Evolutionary conservation across 805 yeast genomes (phyloP).

Genomic region (Hanseniaspora lachancei): DNA sequence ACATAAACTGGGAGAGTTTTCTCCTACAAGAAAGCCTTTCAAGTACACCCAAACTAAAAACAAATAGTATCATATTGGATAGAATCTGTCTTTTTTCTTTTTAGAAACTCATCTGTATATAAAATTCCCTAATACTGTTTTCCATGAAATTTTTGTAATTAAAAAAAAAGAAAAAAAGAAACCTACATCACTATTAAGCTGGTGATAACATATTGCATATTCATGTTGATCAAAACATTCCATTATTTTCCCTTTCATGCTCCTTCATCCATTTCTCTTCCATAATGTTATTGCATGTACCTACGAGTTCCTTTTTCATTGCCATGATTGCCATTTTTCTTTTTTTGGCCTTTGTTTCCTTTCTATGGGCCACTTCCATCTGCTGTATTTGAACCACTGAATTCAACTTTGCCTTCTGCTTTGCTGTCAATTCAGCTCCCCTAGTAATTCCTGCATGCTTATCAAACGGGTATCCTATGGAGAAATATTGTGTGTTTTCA

Average conservation of each 20-base stretch:
- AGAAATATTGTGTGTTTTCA: not conserved
- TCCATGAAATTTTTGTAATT: not conserved
- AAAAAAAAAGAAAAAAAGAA: too few species aligned
- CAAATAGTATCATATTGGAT: constrained; percentile 19
- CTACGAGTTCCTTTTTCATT: not conserved
- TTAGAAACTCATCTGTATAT: not conserved
- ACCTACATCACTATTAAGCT: not conserved
- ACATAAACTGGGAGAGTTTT: constrained; percentile 85
- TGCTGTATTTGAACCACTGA: not conserved
- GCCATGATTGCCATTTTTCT: not conserved
- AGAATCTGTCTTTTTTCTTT: not conserved
- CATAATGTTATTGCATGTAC: not conserved
- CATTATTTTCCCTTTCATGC: not conserved
- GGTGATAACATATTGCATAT: too few species aligned
- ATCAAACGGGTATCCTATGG: not conserved
- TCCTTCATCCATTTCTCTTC: not conserved
- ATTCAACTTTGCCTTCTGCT: not conserved
- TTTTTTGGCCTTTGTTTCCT: not conserved
- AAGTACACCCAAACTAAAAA: constrained; percentile 69
- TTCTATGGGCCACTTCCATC: not conserved
- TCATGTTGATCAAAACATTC: not conserved
- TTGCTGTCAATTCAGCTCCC: not conserved
- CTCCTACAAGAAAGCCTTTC: constrained; percentile 82
- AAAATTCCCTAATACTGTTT: not conserved
- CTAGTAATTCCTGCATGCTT: not conserved